These are phyloP conservation scores for Trichoderma virens DNA, from an alignment of 495 filamentous ascomycete species.

Conservation along the genomic window DNA sequence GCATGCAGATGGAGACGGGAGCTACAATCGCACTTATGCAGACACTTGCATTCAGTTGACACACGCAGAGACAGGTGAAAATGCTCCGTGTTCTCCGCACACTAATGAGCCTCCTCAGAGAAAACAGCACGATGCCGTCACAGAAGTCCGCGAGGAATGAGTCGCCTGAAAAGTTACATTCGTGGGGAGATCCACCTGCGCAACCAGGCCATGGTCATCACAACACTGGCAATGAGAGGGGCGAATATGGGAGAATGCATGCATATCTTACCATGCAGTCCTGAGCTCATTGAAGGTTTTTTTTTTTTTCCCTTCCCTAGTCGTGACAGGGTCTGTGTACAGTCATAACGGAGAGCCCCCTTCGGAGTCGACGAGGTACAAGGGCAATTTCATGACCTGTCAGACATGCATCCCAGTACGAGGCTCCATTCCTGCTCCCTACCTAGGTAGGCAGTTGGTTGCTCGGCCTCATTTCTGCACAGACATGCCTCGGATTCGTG, in stretches of 20 bases:
- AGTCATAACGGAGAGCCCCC: neutral
- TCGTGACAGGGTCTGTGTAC: neutral
- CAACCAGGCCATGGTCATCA: neutral
- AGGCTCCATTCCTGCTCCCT: neutral
- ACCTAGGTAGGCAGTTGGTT: neutral
- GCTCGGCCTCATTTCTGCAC: neutral
- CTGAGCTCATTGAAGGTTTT: no score
- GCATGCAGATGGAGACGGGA: conserved; percentile 2
- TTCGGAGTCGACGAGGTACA: neutral
- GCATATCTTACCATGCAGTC: no score
- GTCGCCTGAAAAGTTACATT: neutral
- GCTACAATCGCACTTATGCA: conserved; percentile 1
- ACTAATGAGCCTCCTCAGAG: neutral
- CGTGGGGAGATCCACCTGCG: conserved; percentile 2
- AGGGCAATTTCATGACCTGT: conserved; percentile 1
- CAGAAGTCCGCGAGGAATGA: neutral
- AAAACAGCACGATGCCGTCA: neutral
- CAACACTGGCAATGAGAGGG: no score
- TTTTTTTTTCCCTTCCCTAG: neutral
- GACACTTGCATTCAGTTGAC: neutral
- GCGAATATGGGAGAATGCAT: no score
- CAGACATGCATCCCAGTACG: conserved; percentile 2
- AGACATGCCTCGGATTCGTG: neutral
- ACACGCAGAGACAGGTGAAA: neutral
- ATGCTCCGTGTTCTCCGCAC: conserved; percentile 5